A percentile compares a stretch with the other conserved stretches of the same genome.
Conservation (phyloP, 208 protist genomes). For the Acanthamoeba royreba region DNA sequence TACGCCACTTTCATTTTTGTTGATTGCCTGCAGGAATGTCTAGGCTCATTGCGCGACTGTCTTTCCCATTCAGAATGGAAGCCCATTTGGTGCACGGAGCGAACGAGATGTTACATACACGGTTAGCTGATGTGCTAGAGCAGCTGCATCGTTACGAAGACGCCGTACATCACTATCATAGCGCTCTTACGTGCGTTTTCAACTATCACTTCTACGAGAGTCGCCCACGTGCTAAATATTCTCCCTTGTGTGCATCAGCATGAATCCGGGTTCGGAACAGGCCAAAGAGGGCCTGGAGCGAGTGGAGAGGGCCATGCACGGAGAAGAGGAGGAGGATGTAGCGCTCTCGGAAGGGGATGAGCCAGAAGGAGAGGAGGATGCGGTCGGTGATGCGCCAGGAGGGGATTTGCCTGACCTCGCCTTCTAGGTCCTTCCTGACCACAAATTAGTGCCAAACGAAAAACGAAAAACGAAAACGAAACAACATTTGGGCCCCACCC, state of each 20-base stretch:
- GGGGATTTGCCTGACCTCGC: no score
- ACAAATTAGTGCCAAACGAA: no score
- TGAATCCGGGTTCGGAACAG: not conserved
- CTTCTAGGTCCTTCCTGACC: no score
- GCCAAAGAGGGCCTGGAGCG: not conserved
- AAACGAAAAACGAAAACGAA: no score
- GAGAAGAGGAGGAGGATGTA: not conserved
- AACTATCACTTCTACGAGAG: no score
- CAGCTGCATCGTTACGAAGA: not conserved
- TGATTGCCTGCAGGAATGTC: no score
- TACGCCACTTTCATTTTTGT: not conserved
- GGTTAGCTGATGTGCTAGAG: not conserved
- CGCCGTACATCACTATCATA: not conserved
- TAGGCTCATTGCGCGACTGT: not conserved
- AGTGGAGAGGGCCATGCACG: not conserved
- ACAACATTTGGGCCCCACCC: no score
- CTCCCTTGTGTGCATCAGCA: not conserved
- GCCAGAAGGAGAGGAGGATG: not conserved
- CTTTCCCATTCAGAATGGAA: not conserved
- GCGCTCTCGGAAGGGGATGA: not conserved
- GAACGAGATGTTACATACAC: not conserved
- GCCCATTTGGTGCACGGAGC: not conserved
- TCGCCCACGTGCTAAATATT: no score
- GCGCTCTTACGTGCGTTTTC: not conserved
- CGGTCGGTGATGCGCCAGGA: no score